These are phyloP conservation scores for Metschnikowia santaceciliae DNA, from an alignment of 805 yeast genomes.

Conservation along the genomic window DNA sequence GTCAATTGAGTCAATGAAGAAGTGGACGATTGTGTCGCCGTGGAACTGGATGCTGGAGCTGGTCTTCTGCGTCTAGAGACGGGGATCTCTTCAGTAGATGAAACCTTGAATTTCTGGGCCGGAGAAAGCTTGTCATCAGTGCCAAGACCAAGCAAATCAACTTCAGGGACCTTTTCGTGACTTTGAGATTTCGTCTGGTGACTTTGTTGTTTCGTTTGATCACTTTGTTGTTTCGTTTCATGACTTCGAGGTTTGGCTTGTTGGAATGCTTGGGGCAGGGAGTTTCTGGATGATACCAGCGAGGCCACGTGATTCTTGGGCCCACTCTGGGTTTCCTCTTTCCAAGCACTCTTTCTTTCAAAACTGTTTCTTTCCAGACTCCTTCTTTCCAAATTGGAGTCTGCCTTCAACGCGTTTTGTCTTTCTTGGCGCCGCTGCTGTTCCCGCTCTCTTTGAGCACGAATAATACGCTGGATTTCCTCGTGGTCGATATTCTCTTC, in stretches of 20 bases:
- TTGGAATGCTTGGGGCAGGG: background rate
- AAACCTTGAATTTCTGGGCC: conserved; percentile 27
- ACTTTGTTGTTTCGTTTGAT: background rate
- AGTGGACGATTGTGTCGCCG: no score
- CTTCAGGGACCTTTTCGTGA: conserved; percentile 3
- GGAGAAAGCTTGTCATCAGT: conserved; percentile 8
- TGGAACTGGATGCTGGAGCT: background rate
- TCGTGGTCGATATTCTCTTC: conserved; percentile 44
- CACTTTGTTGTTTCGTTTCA: background rate
- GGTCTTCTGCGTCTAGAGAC: conserved; percentile 21
- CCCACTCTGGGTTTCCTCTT: background rate
- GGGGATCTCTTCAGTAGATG: conserved; percentile 19
- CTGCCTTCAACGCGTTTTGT: background rate
- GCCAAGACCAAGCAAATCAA: conserved; percentile 28
- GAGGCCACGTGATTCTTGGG: background rate
- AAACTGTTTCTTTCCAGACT: no score
- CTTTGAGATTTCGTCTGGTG: background rate
- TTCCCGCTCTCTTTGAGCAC: conserved; percentile 33
- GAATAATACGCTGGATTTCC: conserved; percentile 38
- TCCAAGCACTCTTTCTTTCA: background rate
- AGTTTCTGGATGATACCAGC: background rate
- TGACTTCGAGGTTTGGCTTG: no score
- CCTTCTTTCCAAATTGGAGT: background rate
- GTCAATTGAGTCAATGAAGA: background rate
- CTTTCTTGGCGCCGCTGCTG: conserved; percentile 1